Evolutionary conservation across 352 stramenopile species (phyloP).

Genomic region (Pythium apleroticum): DNA sequence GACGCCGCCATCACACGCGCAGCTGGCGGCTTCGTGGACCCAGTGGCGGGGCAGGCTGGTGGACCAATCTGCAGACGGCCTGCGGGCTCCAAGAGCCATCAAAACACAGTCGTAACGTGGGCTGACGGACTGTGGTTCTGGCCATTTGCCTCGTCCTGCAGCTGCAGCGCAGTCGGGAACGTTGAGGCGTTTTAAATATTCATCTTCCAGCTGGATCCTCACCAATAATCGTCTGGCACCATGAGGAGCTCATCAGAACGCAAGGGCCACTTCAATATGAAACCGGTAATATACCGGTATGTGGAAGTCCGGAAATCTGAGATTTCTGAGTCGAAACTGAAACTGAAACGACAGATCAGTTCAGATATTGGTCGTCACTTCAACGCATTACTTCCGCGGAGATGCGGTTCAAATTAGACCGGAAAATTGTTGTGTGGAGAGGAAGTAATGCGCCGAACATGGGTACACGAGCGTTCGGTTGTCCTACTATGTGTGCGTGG

Average conservation of each 20-base stretch:
- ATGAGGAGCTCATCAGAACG: background rate
- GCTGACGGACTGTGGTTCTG: background rate
- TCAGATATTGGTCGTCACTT: background rate
- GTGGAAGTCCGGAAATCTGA: background rate
- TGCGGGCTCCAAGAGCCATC: too few relatives aligned
- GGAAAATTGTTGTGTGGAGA: background rate
- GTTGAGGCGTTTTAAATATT: background rate
- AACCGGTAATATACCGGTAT: slow-evolving; percentile 4
- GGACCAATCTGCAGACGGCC: too few relatives aligned
- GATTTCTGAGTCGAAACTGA: background rate
- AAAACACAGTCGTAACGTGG: too few relatives aligned
- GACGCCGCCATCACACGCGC: background rate
- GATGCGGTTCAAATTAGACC: background rate
- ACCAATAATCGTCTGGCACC: background rate
- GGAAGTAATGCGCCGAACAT: background rate
- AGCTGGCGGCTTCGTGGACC: background rate
- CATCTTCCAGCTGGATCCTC: background rate
- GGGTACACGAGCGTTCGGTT: background rate
- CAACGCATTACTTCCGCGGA: background rate
- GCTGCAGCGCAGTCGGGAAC: background rate
- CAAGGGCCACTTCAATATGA: background rate
- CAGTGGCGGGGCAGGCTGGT: too few relatives aligned
- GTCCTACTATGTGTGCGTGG: background rate
- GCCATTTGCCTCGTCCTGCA: background rate
- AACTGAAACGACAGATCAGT: background rate